These are phyloP conservation scores for Yarrowia sp. DNA, from an alignment of 805 yeast species.

Conservation along the genomic window DNA sequence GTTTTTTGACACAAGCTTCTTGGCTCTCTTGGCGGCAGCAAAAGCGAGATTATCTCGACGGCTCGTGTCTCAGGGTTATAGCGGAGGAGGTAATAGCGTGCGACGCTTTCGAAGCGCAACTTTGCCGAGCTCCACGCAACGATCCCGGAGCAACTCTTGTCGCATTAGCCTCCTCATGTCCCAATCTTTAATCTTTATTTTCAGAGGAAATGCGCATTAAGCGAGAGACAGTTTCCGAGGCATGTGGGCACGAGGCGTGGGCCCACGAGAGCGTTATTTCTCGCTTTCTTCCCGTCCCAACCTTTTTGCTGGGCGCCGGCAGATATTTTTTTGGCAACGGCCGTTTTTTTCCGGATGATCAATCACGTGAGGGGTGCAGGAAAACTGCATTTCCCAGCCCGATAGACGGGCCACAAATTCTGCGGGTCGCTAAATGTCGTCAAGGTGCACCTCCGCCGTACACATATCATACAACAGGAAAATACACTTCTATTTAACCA, in stretches of 20 bases:
- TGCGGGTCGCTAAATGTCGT: too few species aligned
- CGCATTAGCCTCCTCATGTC: slow-evolving; percentile 2
- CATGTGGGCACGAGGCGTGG: neutral
- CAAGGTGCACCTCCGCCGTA: neutral
- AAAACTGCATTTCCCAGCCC: neutral
- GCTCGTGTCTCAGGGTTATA: neutral
- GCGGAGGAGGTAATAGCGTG: neutral
- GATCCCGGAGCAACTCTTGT: slow-evolving; percentile 1
- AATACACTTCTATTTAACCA: neutral
- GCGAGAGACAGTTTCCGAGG: neutral
- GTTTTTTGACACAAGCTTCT: slow-evolving; percentile 14
- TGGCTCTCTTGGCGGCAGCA: slow-evolving; percentile 26
- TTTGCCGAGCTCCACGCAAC: too few species aligned
- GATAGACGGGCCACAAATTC: neutral
- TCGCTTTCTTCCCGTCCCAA: neutral
- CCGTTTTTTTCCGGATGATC: slow-evolving; percentile 13
- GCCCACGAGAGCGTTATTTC: neutral
- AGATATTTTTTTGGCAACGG: neutral
- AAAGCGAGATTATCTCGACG: slow-evolving; percentile 5
- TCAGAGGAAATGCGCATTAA: neutral
- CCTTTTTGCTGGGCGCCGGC: neutral
- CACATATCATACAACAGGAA: neutral
- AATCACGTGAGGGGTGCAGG: slow-evolving; percentile 10
- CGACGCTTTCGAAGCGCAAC: too few species aligned
- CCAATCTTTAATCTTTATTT: slow-evolving; percentile 18